Base-by-base conservation (phyloP, 306 rosid species). In the Inga leiocalycina region DNA sequence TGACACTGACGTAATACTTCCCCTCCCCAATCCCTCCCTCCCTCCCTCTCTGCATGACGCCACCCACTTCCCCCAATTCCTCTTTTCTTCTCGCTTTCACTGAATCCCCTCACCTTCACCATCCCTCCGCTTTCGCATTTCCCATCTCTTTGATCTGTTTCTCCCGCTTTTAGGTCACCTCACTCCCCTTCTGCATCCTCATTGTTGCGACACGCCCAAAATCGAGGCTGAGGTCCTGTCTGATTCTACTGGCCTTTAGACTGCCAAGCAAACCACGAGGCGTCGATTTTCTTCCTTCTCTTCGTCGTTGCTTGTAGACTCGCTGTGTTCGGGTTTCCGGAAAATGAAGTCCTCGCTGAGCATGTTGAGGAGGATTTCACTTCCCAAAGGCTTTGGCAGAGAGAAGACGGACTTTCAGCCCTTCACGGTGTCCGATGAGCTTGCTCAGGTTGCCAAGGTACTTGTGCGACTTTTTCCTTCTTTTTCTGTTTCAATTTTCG, bases 361-460 rank as follows among this genome's bases (percentile, higher is more conserved):
- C 73, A 89, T 79, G 91, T 71, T 89, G 71, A 89, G 89, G 78
- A 82, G 84, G 88, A 88, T 93, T 54, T 88, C 91, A 72, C 91
- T 91, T 37, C 87, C 82, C 86, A 93, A 85, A 88, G 81, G 41
- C 85, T 82, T 81, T 75, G 49, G 65, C 49, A 90, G 90, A 79
- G 92, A 90, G 12, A 90, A 91, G 87, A 79, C 76, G 35, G 89
- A 85, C 68, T 79, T 89, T 77, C 94, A 84, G 20, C 91, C 94
- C n/a, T 62, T 89, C 71, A 81, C 76, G 15, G 87, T 85, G 87
- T 81, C 90, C 75, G 91, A 93, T 45, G 96, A 91, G 69, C 94
- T 93, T 44, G 93, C 91, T 78, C 90, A 86, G 79, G 96, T 92
- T 64, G 72, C 96, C 46, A 83, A 91, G 96, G 97, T 93, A 66